Conservation (phyloP, 257 asterid species). For the Solanum etuberosum region DNA sequence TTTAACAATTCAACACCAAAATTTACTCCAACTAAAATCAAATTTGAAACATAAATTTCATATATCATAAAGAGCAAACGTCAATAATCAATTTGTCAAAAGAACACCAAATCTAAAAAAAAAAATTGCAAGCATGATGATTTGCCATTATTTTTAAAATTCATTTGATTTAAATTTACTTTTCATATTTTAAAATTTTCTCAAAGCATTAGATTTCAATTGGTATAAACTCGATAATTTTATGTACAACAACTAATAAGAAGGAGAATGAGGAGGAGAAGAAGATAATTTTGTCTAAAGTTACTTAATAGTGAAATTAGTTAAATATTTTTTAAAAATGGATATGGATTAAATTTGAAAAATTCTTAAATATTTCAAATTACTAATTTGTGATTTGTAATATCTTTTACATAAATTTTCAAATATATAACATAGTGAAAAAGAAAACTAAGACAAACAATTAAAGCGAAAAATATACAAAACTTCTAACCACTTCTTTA, state of each 20-base stretch:
- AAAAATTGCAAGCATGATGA: not conserved
- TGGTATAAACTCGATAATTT: too few species aligned
- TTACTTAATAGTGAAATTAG: too few species aligned
- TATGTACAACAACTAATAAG: too few species aligned
- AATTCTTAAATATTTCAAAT: too few species aligned
- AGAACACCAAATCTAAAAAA: not conserved
- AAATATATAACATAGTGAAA: not conserved
- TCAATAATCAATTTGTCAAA: not conserved
- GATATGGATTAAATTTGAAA: not conserved
- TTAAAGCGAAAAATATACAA: not conserved
- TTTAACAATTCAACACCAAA: not conserved
- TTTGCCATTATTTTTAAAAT: not conserved
- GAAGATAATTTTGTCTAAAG: too few species aligned
- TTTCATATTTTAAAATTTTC: too few species aligned
- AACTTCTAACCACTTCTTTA: too few species aligned
- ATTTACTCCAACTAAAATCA: not conserved
- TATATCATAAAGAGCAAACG: not conserved
- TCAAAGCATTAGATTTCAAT: not conserved
- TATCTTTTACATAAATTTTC: too few species aligned
- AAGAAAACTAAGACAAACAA: not conserved
- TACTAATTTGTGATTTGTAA: too few species aligned
- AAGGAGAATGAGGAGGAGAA: not conserved
- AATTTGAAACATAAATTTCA: not conserved
- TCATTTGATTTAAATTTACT: too few species aligned
- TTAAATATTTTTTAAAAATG: too few species aligned